Conservation (phyloP, 768 basidiomycete species). For the Mrakia hoshinonis region DNA sequence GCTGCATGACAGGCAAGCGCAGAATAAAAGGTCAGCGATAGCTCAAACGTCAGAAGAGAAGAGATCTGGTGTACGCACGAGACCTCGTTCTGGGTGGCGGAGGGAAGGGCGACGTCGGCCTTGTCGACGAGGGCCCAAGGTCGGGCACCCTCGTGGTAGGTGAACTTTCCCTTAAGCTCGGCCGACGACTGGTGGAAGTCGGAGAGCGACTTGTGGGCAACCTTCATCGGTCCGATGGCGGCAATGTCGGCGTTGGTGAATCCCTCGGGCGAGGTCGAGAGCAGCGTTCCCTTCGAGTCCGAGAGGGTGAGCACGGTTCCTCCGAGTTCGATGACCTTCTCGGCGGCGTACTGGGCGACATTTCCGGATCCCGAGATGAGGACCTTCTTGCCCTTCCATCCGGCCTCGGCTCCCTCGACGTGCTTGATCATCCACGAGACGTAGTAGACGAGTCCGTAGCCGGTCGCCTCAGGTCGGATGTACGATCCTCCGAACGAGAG, state of each 20-base stretch:
- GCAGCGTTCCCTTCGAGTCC: constrained; percentile 63
- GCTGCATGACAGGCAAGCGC: background rate
- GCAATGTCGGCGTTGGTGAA: constrained; percentile 54
- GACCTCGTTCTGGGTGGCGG: constrained; percentile 64
- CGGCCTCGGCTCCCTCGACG: constrained; percentile 41
- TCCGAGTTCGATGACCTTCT: constrained; percentile 56
- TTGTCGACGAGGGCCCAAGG: constrained; percentile 60
- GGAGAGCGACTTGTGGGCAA: constrained; percentile 35
- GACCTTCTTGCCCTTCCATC: constrained; percentile 45
- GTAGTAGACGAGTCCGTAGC: constrained; percentile 69
- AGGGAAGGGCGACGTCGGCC: constrained; percentile 61
- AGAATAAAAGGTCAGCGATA: background rate
- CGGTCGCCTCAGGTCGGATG: constrained; percentile 66
- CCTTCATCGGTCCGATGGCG: constrained; percentile 50
- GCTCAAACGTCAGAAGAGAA: background rate
- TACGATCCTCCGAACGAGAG: constrained; percentile 60
- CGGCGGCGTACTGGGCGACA: constrained; percentile 64
- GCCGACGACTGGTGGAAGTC: constrained; percentile 30
- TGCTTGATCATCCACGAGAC: constrained; percentile 54
- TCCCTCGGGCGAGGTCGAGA: constrained; percentile 48
- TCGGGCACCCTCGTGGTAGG: constrained; percentile 47
- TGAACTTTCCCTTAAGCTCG: constrained; percentile 40
- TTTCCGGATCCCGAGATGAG: constrained; percentile 56
- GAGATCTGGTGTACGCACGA: constrained; percentile 36
- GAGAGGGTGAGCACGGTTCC: constrained; percentile 62